Percentiles rank a stretch among this genome's conserved stretches.
Evolutionary conservation across 2,329 filamentous ascomycete genomes (phyloP).

Genomic region (Diaporthe helianthi): DNA sequence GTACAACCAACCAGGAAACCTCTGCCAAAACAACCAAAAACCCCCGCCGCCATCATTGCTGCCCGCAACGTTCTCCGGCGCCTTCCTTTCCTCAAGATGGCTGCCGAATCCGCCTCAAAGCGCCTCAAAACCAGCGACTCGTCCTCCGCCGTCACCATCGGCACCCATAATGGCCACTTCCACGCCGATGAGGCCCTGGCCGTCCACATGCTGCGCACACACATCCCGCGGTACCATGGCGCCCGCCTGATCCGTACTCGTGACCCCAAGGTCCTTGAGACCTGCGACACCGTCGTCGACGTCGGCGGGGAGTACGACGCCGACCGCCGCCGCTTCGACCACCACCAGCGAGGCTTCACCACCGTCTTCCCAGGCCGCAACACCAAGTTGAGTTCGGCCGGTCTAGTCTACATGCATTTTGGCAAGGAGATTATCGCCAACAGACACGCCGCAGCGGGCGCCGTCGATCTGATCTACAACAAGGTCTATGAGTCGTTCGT

Average conservation of each 20-base stretch:
- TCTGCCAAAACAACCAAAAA: neutral
- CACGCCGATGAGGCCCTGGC: constrained; percentile 98
- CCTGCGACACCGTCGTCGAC: constrained; percentile 94
- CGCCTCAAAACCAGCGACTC: constrained; percentile 77
- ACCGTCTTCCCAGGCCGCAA: constrained; percentile 82
- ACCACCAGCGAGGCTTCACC: constrained; percentile 92
- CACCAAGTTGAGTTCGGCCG: constrained; percentile 93
- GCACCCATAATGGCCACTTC: constrained; percentile 98
- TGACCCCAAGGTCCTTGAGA: constrained; percentile 77
- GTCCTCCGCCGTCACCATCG: constrained; percentile 68
- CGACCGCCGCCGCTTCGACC: constrained; percentile 81
- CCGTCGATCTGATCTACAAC: constrained; percentile 74
- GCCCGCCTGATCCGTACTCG: constrained; percentile 85
- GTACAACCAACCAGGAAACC: neutral
- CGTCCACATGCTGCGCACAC: constrained; percentile 90
- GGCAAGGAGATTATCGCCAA: constrained; percentile 82
- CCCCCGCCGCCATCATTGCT: neutral
- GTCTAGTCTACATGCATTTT: constrained; percentile 95
- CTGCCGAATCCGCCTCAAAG: constrained; percentile 74
- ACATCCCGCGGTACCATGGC: constrained; percentile 76
- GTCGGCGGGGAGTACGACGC: constrained; percentile 95
- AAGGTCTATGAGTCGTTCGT: constrained; percentile 95
- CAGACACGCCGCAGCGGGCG: constrained; percentile 56
- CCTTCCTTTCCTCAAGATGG: constrained; percentile 56
- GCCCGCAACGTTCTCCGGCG: constrained; percentile 50